phyloP scores from a whole-genome alignment of 139 green algal genomes.

The Nannochloris sp. region DNA sequence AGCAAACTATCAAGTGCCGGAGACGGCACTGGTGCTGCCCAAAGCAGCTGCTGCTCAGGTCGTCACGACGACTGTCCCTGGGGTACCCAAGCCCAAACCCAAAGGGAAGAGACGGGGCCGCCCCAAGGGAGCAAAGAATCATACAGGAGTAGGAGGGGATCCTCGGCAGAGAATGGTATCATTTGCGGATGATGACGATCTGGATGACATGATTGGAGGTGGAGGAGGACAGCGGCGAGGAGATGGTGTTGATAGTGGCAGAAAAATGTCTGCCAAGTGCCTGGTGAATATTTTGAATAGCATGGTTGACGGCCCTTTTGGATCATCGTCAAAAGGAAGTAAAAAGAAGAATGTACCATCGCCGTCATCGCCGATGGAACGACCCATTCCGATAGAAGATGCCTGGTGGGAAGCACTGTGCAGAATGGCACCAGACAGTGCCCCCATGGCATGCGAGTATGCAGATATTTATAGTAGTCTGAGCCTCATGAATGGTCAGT shows the following conservation, averaged over 20 bases:
- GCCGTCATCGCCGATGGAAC: too few relatives aligned
- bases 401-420: conserved; percentile 17
- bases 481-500: background rate
- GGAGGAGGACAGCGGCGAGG: too few relatives aligned
- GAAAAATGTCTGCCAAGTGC: too few relatives aligned
- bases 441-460: conserved; percentile 10
- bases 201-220: too few relatives aligned
- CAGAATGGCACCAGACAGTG: conserved; percentile 10
- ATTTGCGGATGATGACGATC: background rate
- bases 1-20: background rate
- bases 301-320: too few relatives aligned
- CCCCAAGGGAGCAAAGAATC: background rate
- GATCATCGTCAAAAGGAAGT: too few relatives aligned
- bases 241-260: too few relatives aligned
- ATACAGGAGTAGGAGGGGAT: background rate
- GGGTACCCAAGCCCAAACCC: background rate
- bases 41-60: background rate
- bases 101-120: background rate
- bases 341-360: too few relatives aligned
- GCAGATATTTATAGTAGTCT: conserved; percentile 23
- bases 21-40: conserved; percentile 1
- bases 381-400: too few relatives aligned
- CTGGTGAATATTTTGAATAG: too few relatives aligned
- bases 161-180: background rate
- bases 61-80: background rate